Evolutionary conservation across 2,329 filamentous ascomycete species (phyloP), one percentile per base, ranked within the genome.

Genomic region (Penicillium sp.): DNA sequence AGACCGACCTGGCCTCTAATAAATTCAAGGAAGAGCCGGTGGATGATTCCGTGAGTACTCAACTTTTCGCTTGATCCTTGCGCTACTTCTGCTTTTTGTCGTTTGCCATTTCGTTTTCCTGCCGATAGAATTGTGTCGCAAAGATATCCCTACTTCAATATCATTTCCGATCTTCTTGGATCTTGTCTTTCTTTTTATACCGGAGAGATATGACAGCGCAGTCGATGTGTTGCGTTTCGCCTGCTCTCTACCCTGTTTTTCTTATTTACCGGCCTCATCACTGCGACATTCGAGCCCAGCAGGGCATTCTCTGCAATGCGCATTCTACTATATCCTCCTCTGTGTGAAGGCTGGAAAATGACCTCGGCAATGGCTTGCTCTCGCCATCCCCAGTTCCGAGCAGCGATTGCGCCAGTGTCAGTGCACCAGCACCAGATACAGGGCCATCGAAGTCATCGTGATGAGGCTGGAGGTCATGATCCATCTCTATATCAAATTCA

Each of bases 21-120:
- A 74, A 70, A 57, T 79, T 78, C 71, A 79, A 79, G 70, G 75
- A 78, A 67, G 76, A 78, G 55, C 68, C 75, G 41, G 58, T 67
- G 51, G 73, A 73, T 52, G 74, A 79, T 70, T 69, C 75, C 59
- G 77, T 80, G 70, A 77, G 76, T 76, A 63, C 54, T 61, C 49
- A 26, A 44, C 53, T 54, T 59, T 47, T 52, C 13, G 10, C 17
- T 15, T 15, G 20, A 36, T 33, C 21, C 10, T 39, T 32, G 10
- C 23, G 7, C 20, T 47, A 26, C 42, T 43, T 26, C 24, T 33
- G 5, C 48, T 55, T 53, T 55, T 53, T 51, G 15, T 54, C 13
- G 26, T 36, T 37, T 18, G 33, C 33, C 26, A 37, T 40, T 37
- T 44, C 20, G n/a, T 29, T 13, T 27, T 29, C 15, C 24, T 29